A percentile compares a stretch with the other conserved stretches of the same genome.
These are phyloP conservation scores for Quercus glauca DNA, from an alignment of 306 rosid species.

Conservation along the genomic window DNA sequence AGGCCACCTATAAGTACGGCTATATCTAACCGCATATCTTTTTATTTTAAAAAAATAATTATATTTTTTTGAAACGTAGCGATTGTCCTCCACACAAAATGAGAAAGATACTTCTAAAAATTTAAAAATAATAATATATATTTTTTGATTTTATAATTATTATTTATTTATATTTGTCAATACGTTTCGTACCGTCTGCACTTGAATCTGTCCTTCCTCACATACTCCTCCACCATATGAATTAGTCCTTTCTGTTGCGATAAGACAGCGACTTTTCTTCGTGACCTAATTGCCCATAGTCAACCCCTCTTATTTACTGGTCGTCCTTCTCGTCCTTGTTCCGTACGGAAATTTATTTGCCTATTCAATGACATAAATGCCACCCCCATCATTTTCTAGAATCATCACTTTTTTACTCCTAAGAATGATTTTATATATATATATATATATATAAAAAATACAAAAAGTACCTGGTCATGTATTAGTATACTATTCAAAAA, in stretches of 20 bases:
- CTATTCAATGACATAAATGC: not conserved
- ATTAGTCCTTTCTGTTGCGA: constrained; percentile 17
- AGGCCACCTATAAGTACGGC: constrained; percentile 78
- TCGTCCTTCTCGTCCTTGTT: constrained; percentile 63
- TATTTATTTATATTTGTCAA: constrained; percentile 1
- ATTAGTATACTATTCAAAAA: no score
- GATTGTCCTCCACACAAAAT: no score
- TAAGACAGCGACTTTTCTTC: not conserved
- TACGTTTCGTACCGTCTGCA: constrained; percentile 69
- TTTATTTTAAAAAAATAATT: not conserved
- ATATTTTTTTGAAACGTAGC: not conserved
- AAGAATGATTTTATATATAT: no score
- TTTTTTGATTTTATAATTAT: not conserved
- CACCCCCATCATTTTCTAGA: not conserved
- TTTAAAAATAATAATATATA: no score
- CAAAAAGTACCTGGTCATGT: no score
- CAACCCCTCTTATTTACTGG: not conserved
- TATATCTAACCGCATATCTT: constrained; percentile 13
- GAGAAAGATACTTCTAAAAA: no score
- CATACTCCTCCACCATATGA: constrained; percentile 83
- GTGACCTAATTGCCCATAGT: constrained; percentile 33
- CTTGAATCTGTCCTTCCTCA: constrained; percentile 97
- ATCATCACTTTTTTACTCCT: no score
- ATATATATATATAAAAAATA: no score
- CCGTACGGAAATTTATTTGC: constrained; percentile 39